A percentile compares a stretch with the other conserved stretches of the same genome.
These are phyloP conservation scores for Gnetum montanum DNA, from an alignment of 75 land plant genomes.

Conservation along the genomic window DNA sequence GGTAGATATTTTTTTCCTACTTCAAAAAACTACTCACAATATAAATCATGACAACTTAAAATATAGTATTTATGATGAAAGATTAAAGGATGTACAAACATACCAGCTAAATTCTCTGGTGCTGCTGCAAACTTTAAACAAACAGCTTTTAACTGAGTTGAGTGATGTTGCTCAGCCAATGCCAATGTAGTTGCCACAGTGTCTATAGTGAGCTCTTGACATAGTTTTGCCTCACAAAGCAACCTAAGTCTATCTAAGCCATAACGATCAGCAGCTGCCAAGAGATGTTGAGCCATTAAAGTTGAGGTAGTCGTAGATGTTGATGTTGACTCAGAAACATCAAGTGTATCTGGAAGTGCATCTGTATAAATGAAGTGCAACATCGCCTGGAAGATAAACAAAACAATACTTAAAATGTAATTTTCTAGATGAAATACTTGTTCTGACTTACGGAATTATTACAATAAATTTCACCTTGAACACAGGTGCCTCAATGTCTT, in stretches of 20 bases:
- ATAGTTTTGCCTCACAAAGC: constrained; percentile 59
- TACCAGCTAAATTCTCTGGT: constrained; percentile 49
- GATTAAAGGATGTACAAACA: neutral
- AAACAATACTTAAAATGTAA: neutral
- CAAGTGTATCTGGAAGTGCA: constrained; percentile 50
- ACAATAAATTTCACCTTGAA: constrained; percentile 43
- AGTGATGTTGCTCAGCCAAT: constrained; percentile 77
- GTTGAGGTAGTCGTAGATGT: constrained; percentile 25
- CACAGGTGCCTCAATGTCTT: constrained; percentile 66
- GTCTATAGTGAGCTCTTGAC: constrained; percentile 62
- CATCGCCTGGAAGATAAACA: constrained; percentile 51
- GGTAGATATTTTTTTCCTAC: neutral
- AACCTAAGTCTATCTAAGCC: constrained; percentile 67
- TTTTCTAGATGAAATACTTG: neutral
- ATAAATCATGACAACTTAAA: neutral
- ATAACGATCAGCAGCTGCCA: constrained; percentile 75
- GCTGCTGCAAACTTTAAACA: constrained; percentile 61
- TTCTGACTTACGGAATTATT: neutral
- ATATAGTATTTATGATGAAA: neutral
- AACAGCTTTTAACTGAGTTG: constrained; percentile 62
- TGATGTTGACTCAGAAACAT: constrained; percentile 5
- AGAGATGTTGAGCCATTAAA: constrained; percentile 64
- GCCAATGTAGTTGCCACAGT: constrained; percentile 84
- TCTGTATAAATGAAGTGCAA: constrained; percentile 67
- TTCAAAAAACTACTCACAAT: constrained; percentile 12